Evolutionary conservation across 192 early-diverging fungal genomes (phyloP), one percentile per base, ranked within the genome.

Genomic region (Coemansia sp.): DNA sequence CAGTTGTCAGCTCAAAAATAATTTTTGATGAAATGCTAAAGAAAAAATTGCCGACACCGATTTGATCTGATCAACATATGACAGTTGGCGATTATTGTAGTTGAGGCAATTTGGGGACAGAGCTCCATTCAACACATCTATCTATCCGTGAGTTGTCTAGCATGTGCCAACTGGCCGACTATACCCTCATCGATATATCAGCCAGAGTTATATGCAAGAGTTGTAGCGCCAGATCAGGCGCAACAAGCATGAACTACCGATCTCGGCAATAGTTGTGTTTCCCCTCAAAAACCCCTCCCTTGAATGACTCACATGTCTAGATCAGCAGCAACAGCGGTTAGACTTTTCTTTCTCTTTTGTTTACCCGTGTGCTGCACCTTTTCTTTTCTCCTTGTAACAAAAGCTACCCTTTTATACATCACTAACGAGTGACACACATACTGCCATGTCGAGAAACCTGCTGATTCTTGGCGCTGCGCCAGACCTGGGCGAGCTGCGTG

Each of bases 401-500:
- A 19, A 18, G 19, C 48, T 49, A 19, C 48, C n/a, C 20, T 49
- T 20, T 19, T 18, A 45, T 45, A 13, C 16, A 13, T n/a, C 16
- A 14, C 41, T 3, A 45, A 45, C 14, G 41, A 45, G 14, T 45
- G 16, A n/a, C 41, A 45, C 41, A n/a, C 41, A 18, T 8, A 18
- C n/a, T 18, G 48, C 1, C 52, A 78, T 79, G 76, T 79, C 76
- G 19, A 73, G 71, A 60, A 79, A 81, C 48, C 52, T 81, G 35
- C 55, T 81, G 58, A 81, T 74, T 48, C 73, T 72, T 16, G 73
- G 62, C 0, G 71, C 68, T 2, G 72, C 78, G 35, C 73, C 73
- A 3, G 65, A 64, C 27, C 72, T 83, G 8, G 54, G 60, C 68
- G 81, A 86, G 71, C 78, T 92, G 27, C 85, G 90, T 16, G 75